A percentile compares a stretch with the other conserved stretches of the same genome.
These are phyloP conservation scores for Blastomyces parvus DNA, from an alignment of 2,329 filamentous ascomycete species.

Conservation along the genomic window DNA sequence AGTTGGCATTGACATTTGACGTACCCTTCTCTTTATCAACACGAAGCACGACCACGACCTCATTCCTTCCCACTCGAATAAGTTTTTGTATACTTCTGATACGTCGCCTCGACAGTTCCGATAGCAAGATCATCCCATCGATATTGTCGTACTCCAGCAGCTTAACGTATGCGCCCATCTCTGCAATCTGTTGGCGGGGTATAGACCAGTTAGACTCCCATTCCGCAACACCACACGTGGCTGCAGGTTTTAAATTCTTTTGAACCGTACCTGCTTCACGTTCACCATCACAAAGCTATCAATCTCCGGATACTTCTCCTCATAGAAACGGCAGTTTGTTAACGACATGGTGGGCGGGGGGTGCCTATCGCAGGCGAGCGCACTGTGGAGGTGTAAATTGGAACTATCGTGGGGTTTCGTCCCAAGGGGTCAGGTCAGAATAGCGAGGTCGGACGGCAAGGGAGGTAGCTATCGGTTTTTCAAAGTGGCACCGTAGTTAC, in stretches of 20 bases:
- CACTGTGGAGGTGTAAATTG: neutral
- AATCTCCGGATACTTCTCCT: slow-evolving; percentile 96
- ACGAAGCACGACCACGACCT: slow-evolving; percentile 95
- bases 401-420: neutral
- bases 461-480: neutral
- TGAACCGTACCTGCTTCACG: slow-evolving; percentile 70
- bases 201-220: neutral
- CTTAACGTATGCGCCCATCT: slow-evolving; percentile 99
- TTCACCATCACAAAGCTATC: slow-evolving; percentile 99
- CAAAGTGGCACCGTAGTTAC: neutral
- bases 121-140: slow-evolving; percentile 98
- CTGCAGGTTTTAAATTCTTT: neutral
- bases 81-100: slow-evolving; percentile 98
- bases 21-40: slow-evolving; percentile 97
- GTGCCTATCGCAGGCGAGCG: slow-evolving; percentile 2
- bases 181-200: slow-evolving; percentile 61
- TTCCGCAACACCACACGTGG: neutral
- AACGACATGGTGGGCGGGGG: slow-evolving; percentile 68
- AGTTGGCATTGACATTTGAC: slow-evolving; percentile 15
- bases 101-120: slow-evolving; percentile 93
- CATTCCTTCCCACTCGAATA: slow-evolving; percentile 93
- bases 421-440: slow-evolving; percentile 3
- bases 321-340: slow-evolving; percentile 94
- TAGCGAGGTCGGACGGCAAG: neutral
- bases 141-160: slow-evolving; percentile 99